Conservation (phyloP, 116 monocot species). For the Phalaenopsis hybrid region DNA sequence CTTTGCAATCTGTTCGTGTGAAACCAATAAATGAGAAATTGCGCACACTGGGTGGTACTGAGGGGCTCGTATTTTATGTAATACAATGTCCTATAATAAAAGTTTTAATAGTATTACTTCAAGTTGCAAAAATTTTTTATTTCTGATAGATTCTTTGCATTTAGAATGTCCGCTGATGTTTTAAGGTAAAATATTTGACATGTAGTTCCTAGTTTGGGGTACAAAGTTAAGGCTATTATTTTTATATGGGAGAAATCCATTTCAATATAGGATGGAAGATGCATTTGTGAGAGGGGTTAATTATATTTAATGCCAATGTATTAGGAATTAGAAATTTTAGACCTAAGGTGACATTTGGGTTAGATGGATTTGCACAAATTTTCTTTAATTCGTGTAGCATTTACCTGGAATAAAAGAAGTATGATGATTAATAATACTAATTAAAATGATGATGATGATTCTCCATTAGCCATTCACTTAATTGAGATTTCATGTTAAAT, state of each 20-base stretch:
- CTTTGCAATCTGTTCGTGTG: constrained; percentile 84
- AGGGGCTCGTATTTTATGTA: constrained; percentile 75
- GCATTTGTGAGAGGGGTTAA: neutral
- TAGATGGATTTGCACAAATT: too few species aligned
- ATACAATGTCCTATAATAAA: constrained; percentile 83
- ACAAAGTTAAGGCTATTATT: neutral
- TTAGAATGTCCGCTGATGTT: neutral
- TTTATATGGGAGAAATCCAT: neutral
- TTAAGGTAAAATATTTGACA: neutral
- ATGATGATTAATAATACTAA: neutral
- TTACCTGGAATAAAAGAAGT: too few species aligned
- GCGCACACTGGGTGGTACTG: constrained; percentile 86
- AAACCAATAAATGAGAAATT: constrained; percentile 79
- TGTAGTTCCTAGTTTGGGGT: neutral
- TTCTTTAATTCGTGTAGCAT: too few species aligned
- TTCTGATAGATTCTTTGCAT: neutral
- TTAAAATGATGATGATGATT: neutral
- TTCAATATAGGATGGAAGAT: neutral
- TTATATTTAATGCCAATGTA: neutral
- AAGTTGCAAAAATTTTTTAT: neutral
- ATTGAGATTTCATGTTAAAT: neutral
- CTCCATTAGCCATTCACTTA: neutral
- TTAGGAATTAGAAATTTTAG: neutral
- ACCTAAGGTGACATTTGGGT: neutral
- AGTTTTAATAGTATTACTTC: neutral